These are phyloP conservation scores for Chloropicon primus DNA, from an alignment of 139 green algal genomes.

Conservation along the genomic window DNA sequence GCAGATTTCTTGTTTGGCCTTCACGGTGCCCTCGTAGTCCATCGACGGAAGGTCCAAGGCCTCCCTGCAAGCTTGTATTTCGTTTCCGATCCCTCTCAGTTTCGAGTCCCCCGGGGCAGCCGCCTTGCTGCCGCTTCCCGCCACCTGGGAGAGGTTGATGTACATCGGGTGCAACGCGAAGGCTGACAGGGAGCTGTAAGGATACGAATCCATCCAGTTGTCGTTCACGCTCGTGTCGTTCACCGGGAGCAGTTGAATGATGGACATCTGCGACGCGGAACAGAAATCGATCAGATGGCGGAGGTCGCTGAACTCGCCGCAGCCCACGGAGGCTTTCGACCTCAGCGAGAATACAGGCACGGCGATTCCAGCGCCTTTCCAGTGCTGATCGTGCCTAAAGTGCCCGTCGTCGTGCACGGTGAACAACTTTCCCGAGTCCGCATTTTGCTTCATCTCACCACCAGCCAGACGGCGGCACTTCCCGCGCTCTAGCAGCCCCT, in stretches of 20 bases:
- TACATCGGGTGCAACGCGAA: conserved; percentile 89
- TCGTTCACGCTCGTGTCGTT: conserved; percentile 86
- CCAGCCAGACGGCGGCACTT: not conserved
- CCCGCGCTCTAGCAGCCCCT: not conserved
- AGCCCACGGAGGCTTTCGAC: conserved; percentile 47
- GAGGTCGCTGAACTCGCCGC: conserved; percentile 86
- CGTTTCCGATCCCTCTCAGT: not conserved
- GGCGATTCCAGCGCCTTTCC: conserved; percentile 74
- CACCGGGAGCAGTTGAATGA: conserved; percentile 87
- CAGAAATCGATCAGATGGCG: conserved; percentile 63
- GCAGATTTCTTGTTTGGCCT: not conserved
- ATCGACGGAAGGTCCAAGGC: not conserved
- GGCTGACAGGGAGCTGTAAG: conserved; percentile 57
- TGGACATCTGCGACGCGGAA: conserved; percentile 14
- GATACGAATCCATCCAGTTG: conserved; percentile 90
- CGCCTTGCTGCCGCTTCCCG: conserved; percentile 12
- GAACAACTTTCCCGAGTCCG: not conserved
- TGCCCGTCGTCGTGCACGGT: conserved; percentile 18
- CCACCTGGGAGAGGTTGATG: conserved; percentile 26
- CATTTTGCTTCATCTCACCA: not conserved
- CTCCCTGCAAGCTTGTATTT: not conserved
- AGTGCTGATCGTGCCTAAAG: conserved; percentile 46
- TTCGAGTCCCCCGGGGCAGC: not conserved
- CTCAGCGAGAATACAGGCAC: conserved; percentile 82
- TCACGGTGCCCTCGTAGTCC: conserved; percentile 2